A percentile compares a stretch with the other conserved stretches of the same genome.
Evolutionary conservation across 2,329 filamentous ascomycete species (phyloP).

Genomic region (Cladophialophora bantiana): DNA sequence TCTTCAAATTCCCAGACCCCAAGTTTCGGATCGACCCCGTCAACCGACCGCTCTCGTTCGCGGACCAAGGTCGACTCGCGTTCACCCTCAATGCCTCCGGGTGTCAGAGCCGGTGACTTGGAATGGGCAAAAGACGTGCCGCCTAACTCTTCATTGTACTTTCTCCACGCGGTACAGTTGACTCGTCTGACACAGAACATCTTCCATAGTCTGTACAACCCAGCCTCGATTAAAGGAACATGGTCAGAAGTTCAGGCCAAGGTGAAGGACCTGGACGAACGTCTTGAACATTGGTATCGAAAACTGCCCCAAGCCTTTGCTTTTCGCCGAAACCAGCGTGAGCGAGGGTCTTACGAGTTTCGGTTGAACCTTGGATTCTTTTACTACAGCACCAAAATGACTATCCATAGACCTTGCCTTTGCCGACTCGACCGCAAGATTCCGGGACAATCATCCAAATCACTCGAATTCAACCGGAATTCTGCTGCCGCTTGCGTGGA

Average conservation of each 20-base stretch:
- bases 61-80: constrained; percentile 34
- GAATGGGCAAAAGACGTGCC: constrained; percentile 43
- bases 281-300: constrained; percentile 49
- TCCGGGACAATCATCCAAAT: constrained; percentile 41
- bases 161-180: constrained; percentile 50
- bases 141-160: constrained; percentile 50
- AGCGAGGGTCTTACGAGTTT: constrained; percentile 44
- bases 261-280: constrained; percentile 47
- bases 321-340: constrained; percentile 44
- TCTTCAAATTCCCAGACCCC: constrained; percentile 38
- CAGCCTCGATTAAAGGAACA: constrained; percentile 45
- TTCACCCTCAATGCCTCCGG: constrained; percentile 34
- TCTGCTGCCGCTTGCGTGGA: constrained; percentile 51
- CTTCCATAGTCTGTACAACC: constrained; percentile 50
- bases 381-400: constrained; percentile 54
- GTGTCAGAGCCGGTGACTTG: constrained; percentile 28
- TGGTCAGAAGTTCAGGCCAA: constrained; percentile 48
- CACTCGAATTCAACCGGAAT: constrained; percentile 48
- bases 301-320: constrained; percentile 49
- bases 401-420: constrained; percentile 55
- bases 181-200: constrained; percentile 47
- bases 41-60: constrained; percentile 32
- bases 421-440: constrained; percentile 51
- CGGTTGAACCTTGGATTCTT: constrained; percentile 53
- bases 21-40: constrained; percentile 27